Percentiles rank a stretch among this genome's conserved stretches.
phyloP scores from a whole-genome alignment of 176 grass and related monocot species.

The Ensete glaucum region DNA sequence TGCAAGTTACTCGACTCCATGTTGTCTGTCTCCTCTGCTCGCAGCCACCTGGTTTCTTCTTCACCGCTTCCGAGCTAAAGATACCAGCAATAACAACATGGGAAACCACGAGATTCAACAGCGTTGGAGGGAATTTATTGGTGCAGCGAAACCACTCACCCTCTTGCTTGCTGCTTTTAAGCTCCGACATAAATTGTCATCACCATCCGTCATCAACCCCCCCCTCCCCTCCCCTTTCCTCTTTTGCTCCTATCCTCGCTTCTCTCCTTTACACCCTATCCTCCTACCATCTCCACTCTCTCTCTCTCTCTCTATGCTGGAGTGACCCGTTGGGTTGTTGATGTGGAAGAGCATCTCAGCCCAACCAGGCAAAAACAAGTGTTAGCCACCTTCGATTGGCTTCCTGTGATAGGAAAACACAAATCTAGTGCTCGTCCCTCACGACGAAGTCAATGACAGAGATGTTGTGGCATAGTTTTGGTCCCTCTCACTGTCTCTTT shows the following conservation, averaged over 20 bases:
- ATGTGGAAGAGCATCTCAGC: not conserved
- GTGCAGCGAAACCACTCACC: not conserved
- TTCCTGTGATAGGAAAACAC: not conserved
- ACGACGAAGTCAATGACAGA: not conserved
- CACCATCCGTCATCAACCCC: not conserved
- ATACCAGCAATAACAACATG: not conserved
- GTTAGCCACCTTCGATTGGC: not conserved
- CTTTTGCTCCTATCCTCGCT: not conserved
- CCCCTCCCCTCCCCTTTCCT: not conserved
- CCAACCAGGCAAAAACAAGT: not conserved
- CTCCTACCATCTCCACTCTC: not conserved
- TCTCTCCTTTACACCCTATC: not conserved
- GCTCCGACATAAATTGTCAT: not conserved
- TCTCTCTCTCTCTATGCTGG: not conserved
- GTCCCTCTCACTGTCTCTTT: not conserved
- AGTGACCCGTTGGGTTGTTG: no score
- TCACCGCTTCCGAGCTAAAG: no score
- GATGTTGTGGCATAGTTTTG: not conserved
- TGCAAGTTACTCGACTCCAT: conserved; percentile 34
- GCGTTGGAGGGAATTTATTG: not conserved
- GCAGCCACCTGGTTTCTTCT: not conserved
- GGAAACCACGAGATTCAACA: not conserved
- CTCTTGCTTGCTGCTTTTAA: not conserved
- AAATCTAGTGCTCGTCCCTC: not conserved
- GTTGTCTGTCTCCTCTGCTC: not conserved